Evolutionary conservation across 257 asterid species (phyloP).

Genomic region (Solanum rostratum): DNA sequence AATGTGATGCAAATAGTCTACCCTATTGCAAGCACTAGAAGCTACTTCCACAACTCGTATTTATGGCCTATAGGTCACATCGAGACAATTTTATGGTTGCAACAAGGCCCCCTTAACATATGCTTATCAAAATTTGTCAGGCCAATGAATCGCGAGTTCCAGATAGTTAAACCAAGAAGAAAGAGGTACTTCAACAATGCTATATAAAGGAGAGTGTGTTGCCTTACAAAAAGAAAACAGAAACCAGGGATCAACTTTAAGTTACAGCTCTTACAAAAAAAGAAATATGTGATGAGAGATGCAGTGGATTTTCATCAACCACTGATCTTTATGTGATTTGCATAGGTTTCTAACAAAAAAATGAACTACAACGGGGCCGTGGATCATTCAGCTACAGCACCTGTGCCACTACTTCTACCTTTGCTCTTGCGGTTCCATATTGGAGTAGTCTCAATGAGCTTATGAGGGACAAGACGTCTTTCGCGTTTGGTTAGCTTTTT

Average conservation of each 20-base stretch:
- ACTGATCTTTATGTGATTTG: not conserved
- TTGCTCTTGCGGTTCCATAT: constrained; percentile 75
- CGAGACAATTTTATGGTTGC: not conserved
- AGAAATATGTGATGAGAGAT: not conserved
- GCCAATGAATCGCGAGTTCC: not conserved
- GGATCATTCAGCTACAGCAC: constrained; percentile 22
- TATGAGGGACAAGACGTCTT: constrained; percentile 73
- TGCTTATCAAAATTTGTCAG: not conserved
- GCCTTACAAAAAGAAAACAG: not conserved
- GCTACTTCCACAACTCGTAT: not conserved
- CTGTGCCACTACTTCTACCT: constrained; percentile 16
- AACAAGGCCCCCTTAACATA: accelerated
- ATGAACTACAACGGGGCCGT: not conserved
- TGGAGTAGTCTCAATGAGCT: constrained; percentile 82
- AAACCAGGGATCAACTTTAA: not conserved
- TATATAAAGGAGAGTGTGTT: not conserved
- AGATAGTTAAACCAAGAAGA: not conserved
- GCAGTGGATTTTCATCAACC: not conserved
- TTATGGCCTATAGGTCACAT: not conserved
- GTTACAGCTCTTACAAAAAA: not conserved
- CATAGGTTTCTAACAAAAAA: not conserved
- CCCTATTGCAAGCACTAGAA: not conserved
- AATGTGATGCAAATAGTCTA: too few relatives aligned
- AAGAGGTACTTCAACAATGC: not conserved
- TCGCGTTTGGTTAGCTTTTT: constrained; percentile 61